Base-by-base conservation (phyloP, 225 moss, liverwort and hornwort species). In the Pseudoscleropodium purum region DNA sequence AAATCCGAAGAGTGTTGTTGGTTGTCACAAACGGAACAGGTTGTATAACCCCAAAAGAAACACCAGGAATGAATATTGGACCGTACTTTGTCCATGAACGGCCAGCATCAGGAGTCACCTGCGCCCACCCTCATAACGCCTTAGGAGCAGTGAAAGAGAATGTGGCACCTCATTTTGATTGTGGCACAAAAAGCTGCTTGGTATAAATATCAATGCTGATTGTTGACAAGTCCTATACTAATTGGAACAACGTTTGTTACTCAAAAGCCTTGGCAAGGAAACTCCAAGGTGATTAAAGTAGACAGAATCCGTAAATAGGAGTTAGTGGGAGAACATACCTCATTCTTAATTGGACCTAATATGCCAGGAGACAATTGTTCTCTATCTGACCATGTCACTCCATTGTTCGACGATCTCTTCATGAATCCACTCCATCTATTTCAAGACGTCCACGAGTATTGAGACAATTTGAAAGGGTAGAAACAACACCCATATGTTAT, bases 331-430 rank as follows among this genome's bases (percentile, higher is more conserved):
- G 74, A 79, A 66, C 47, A 60, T 59, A 95, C 95, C 91, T 98
- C 96, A 90, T 98, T 98, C 84, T 98, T 98, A n/a, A 91, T 96
- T 24, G 98, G 98, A 60, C 97, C 97, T 87, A 98, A 88, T 89
- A 98, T 96, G 49, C 97, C 97, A 82, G 97, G 96, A 84, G 97
- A 97, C 33, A 98, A 90, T 85, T 94, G 91, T 85, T 97, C 94
- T 90, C 98, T 89, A n/a, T 70, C 54, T 67, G 94, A 95, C 98
- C 98, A 97, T 31, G 92, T 94, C 86, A 92, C 88, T 83, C 97
- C 97, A 61, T 93, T 87, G 91, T 98, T 94, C 15, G 31, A 37
- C 15, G 96, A 98, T 91, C 96, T 95, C 90, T 97, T 97, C 56
- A 98, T 86, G 60, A 96, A 98, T 73, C 98, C 98, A 91, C 96